Percentiles rank a stretch among this genome's conserved stretches.
Evolutionary conservation across 805 yeast genomes (phyloP).

Genomic region (Groenewaldozyma tartarivorans): DNA sequence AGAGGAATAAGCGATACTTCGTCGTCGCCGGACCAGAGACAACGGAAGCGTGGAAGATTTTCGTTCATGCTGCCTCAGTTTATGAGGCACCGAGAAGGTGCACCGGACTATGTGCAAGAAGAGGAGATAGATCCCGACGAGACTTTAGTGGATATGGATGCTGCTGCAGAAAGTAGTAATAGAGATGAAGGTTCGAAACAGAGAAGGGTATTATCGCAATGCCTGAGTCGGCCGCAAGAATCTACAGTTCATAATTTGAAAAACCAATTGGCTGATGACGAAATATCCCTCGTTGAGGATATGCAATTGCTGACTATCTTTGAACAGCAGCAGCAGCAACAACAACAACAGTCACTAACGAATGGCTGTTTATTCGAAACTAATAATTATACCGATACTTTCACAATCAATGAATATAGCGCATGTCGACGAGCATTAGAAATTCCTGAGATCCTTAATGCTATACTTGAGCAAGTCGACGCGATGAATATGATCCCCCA

Average conservation of each 20-base stretch:
- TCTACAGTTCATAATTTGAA: not conserved
- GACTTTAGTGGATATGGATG: not conserved
- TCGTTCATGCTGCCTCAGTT: no score
- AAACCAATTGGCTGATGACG: not conserved
- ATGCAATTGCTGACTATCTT: not conserved
- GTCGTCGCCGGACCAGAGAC: no score
- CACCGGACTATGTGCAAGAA: no score
- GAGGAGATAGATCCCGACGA: not conserved
- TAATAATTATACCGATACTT: no score
- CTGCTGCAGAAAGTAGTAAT: no score
- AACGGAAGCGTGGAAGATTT: no score
- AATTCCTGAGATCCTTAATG: slow-evolving; percentile 66
- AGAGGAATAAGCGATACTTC: no score
- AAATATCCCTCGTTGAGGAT: not conserved
- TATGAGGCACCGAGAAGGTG: no score
- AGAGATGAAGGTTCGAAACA: not conserved
- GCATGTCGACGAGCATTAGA: slow-evolving; percentile 41
- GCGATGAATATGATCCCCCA: slow-evolving; percentile 46
- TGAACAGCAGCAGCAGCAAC: not conserved
- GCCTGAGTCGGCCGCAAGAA: not conserved
- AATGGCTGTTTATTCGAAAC: no score
- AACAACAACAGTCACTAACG: not conserved
- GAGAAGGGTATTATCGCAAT: not conserved
- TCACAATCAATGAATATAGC: not conserved
- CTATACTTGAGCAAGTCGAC: slow-evolving; percentile 56